A percentile compares a stretch with the other conserved stretches of the same genome.
These are phyloP conservation scores for Prillingera fragicola DNA, from an alignment of 1,284 basidiomycete genomes.

Conservation along the genomic window DNA sequence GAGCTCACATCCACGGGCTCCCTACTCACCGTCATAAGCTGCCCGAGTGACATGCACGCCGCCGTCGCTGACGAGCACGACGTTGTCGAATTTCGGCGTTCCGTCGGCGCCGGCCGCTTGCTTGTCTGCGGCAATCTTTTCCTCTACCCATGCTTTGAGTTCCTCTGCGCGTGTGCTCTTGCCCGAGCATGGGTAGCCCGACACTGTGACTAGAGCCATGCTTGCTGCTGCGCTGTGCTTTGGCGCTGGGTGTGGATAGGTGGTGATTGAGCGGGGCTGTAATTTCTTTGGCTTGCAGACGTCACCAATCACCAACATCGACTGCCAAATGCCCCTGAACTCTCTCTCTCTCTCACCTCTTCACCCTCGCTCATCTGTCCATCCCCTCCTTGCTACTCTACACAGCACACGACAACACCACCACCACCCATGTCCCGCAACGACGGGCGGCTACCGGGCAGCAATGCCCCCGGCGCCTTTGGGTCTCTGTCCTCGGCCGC, in stretches of 20 bases:
- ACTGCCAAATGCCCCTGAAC: background rate
- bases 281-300: too few relatives aligned
- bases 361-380: background rate
- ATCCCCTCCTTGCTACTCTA: background rate
- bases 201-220: conserved; percentile 91
- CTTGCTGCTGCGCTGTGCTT: background rate
- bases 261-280: conserved; percentile 1
- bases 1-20: background rate
- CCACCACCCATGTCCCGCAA: conserved; percentile 1
- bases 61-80: conserved; percentile 75
- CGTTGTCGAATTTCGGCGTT: conserved; percentile 54
- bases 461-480: too few relatives aligned
- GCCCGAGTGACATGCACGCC: conserved; percentile 59
- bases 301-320: background rate
- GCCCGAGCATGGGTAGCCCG: conserved; percentile 84
- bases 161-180: conserved; percentile 70
- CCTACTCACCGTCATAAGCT: conserved; percentile 66
- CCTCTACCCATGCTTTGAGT: conserved; percentile 60
- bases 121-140: conserved; percentile 36
- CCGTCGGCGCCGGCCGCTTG: conserved; percentile 56
- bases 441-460: background rate
- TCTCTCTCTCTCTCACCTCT: background rate
- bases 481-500: conserved; percentile 25
- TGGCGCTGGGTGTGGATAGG: background rate
- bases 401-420: background rate